Evolutionary conservation across 2,329 filamentous ascomycete genomes (phyloP), one percentile per base, ranked within the genome.

Genomic region (Sclerotinia sclerotiorum): DNA sequence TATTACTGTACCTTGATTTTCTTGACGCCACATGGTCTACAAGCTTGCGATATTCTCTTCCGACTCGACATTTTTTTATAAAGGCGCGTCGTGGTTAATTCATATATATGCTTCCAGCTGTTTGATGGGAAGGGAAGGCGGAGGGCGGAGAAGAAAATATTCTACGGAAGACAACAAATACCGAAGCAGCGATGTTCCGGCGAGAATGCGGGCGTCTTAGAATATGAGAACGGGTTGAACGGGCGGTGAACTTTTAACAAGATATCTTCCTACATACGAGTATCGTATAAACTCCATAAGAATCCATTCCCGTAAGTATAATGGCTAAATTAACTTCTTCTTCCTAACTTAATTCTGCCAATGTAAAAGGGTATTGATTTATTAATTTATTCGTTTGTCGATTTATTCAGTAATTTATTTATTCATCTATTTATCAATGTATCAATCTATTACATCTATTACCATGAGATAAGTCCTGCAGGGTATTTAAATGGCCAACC

Each of bases 41-140:
- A 77, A 17, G 75, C 75, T 69, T 76, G 75, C 15, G 73, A 73
- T 10, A 77, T 73, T 35, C 75, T 72, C 65, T 76, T 76, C 29
- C 74, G 71, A 21, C 52, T 63, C 24, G 65, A 68, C 65, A 68
- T 68, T 21, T 35, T 42, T 13, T 29, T 48, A 27, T 44, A 19
- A 10, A 42, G 44, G 21, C 3, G 27, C 46, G 57, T 46, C 10
- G 49, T 51, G 35, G 46, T 15, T 44, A 19, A 39, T 39, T 51
- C 39, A 19, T 51, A 19, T 24, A 27, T 49, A 35, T 17, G 46
- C 51, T 49, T 7, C 35, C 35, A 35, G 35, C 35, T 49, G 19
- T 27, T 39, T 21, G 29, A 51, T 46, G 46, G 60, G 11, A 62
- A 62, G 21, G 24, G 29, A 62, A 27, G 29, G 46, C 19, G 44